These are phyloP conservation scores for Brassica incana DNA, from an alignment of 345 rosid species.

Conservation along the genomic window DNA sequence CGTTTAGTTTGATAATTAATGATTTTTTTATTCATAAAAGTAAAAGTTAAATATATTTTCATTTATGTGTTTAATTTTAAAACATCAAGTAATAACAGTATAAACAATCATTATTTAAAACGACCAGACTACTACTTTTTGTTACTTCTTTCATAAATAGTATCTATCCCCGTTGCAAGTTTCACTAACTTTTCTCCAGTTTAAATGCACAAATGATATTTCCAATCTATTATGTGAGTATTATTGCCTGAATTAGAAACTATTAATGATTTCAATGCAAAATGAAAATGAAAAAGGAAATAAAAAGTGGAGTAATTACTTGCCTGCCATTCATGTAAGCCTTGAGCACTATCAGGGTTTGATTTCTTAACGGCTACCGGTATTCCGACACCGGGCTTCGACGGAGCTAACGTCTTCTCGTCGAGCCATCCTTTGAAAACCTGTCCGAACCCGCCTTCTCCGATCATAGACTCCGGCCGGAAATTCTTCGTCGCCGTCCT, in stretches of 20 bases:
- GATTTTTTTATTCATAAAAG: neutral
- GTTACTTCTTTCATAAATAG: neutral
- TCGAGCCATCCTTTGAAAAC: conserved; percentile 92
- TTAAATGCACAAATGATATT: neutral
- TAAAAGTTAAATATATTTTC: neutral
- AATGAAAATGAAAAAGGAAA: neutral
- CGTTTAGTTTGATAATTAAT: neutral
- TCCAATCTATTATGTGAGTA: neutral
- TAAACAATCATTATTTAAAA: neutral
- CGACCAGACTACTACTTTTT: neutral
- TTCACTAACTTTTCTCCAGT: neutral
- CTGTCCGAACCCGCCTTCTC: conserved; percentile 92
- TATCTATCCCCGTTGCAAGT: neutral
- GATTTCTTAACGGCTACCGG: conserved; percentile 91
- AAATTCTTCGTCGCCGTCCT: conserved; percentile 75
- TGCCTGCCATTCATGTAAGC: conserved; percentile 84
- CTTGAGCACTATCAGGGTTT: conserved; percentile 69
- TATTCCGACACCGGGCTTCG: conserved; percentile 61
- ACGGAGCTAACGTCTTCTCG: conserved; percentile 55
- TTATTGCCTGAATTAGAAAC: neutral
- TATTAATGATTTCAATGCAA: conserved; percentile 11
- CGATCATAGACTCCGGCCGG: conserved; percentile 63
- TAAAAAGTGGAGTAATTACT: neutral
- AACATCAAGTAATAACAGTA: neutral
- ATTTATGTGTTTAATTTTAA: neutral